Evolutionary conservation across 768 basidiomycete genomes (phyloP).

Genomic region (Fomitopsis pulvina): DNA sequence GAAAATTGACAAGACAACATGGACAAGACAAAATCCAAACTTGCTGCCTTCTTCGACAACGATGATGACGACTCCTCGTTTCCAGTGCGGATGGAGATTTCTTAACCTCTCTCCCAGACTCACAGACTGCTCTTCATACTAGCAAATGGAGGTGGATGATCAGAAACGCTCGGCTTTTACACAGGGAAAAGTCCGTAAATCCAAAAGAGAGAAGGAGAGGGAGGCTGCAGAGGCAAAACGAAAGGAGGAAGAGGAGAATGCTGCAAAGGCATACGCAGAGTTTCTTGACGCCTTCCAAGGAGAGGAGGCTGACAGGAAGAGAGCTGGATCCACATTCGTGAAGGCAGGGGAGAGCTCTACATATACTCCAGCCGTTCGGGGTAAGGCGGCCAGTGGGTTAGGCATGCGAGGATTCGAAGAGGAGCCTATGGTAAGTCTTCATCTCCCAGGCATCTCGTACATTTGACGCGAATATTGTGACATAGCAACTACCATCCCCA

Average conservation of each 20-base stretch:
- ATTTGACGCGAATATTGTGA: neutral
- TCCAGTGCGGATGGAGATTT: slow-evolving; percentile 84
- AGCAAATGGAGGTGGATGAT: slow-evolving; percentile 84
- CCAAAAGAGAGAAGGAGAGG: slow-evolving; percentile 85
- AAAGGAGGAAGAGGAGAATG: slow-evolving; percentile 74
- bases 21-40: slow-evolving; percentile 61
- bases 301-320: slow-evolving; percentile 47
- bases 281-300: slow-evolving; percentile 83
- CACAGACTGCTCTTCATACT: slow-evolving; percentile 48
- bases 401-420: slow-evolving; percentile 24
- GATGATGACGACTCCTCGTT: slow-evolving; percentile 83
- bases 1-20: slow-evolving; percentile 24
- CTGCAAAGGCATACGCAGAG: slow-evolving; percentile 75
- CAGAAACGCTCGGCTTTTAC: slow-evolving; percentile 82
- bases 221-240: slow-evolving; percentile 90
- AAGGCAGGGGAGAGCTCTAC: slow-evolving; percentile 41
- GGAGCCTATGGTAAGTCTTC: slow-evolving; percentile 25
- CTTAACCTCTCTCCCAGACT: slow-evolving; percentile 52
- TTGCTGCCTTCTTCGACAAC: slow-evolving; percentile 80
- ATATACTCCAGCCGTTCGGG: slow-evolving; percentile 32
- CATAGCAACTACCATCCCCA: slow-evolving; percentile 51
- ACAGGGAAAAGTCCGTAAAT: slow-evolving; percentile 83
- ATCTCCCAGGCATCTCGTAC: neutral
- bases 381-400: slow-evolving; percentile 22
- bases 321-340: slow-evolving; percentile 53